Conservation (phyloP, 352 stramenopile species). For the Stramenopiles sp. region DNA sequence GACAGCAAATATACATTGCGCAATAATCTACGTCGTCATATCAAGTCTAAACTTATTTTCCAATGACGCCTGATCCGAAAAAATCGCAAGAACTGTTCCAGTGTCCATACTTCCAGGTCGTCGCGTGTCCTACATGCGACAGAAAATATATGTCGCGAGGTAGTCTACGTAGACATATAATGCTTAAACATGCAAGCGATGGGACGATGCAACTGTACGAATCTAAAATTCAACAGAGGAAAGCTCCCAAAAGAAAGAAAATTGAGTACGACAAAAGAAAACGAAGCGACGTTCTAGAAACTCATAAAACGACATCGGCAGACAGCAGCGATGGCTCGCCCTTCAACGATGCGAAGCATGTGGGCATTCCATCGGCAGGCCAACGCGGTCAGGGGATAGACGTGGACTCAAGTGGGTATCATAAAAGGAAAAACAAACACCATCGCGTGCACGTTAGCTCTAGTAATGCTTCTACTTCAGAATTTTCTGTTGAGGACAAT, state of each 20-base stretch:
- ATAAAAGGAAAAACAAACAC: no score
- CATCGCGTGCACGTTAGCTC: no score
- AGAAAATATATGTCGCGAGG: neutral
- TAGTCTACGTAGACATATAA: conserved; percentile 8
- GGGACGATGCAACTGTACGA: neutral
- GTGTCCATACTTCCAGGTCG: neutral
- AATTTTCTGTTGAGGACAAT: no score
- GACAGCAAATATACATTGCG: neutral
- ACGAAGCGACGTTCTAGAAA: no score
- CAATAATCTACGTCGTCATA: conserved; percentile 3
- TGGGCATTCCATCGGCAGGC: no score
- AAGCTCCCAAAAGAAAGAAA: neutral
- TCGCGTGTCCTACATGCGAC: neutral
- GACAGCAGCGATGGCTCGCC: no score
- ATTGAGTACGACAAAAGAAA: neutral
- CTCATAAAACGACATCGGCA: no score
- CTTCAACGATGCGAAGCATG: no score
- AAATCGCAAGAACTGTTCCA: neutral
- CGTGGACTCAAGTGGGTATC: no score
- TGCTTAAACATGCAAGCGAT: neutral
- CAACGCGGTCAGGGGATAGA: no score
- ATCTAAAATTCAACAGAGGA: neutral
- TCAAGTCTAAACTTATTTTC: no score
- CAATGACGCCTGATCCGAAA: neutral
- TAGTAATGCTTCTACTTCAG: no score